These are phyloP conservation scores for Cairneyella variabilis DNA, from an alignment of 495 filamentous ascomycete species.

Conservation along the genomic window DNA sequence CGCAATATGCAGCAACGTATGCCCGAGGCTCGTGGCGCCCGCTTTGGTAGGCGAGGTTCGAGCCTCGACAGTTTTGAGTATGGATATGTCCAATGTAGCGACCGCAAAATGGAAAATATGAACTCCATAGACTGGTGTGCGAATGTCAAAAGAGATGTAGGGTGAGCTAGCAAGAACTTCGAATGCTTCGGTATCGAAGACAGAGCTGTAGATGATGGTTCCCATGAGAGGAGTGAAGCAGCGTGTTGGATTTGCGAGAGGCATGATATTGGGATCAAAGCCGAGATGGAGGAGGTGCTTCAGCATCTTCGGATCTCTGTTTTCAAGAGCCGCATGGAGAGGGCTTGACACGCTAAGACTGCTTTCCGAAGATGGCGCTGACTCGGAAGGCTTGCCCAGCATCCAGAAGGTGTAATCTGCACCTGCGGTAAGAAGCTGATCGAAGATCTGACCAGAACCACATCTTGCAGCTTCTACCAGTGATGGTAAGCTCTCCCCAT, in stretches of 20 bases:
- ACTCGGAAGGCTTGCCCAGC: not conserved
- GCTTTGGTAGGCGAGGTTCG: constrained; percentile 8
- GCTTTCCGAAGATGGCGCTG: not conserved
- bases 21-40: constrained; percentile 5
- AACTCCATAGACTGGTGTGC: constrained; percentile 15
- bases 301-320: constrained; percentile 7
- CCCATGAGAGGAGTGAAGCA: constrained; percentile 17
- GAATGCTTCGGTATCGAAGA: constrained; percentile 10
- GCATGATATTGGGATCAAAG: constrained; percentile 18
- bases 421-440: constrained; percentile 4
- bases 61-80: constrained; percentile 9
- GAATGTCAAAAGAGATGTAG: constrained; percentile 7
- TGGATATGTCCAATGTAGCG: constrained; percentile 8
- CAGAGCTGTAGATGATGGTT: constrained; percentile 6
- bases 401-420: constrained; percentile 17
- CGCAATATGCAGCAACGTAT: constrained; percentile 17
- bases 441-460: constrained; percentile 6
- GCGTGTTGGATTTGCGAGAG: constrained; percentile 14
- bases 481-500: constrained; percentile 14
- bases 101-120: constrained; percentile 18
- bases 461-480: constrained; percentile 15
- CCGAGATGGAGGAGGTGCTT: constrained; percentile 7
- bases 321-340: constrained; percentile 13
- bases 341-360: constrained; percentile 15
- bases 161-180: constrained; percentile 3